phyloP scores from a whole-genome alignment of 495 filamentous ascomycete species.

The Talaromyces borbonicus region DNA sequence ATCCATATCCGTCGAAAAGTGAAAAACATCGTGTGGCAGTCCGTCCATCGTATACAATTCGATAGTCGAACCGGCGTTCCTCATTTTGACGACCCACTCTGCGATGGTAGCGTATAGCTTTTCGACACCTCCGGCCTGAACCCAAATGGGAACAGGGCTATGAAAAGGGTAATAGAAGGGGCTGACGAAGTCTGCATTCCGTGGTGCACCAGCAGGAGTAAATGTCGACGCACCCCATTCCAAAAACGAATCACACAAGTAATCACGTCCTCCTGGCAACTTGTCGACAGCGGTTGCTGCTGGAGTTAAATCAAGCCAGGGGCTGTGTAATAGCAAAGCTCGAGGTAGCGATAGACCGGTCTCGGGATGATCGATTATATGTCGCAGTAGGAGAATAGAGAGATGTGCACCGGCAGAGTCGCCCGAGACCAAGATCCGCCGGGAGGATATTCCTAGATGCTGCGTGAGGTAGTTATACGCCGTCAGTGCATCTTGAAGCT shows the following conservation, averaged over 20 bases:
- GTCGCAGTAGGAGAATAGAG: conserved; percentile 28
- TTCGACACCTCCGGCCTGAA: conserved; percentile 23
- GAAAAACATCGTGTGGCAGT: conserved; percentile 23
- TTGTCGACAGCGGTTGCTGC: neutral
- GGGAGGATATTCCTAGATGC: conserved; percentile 20
- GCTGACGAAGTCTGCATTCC: conserved; percentile 16
- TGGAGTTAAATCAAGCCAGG: conserved; percentile 19
- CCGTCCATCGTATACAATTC: conserved; percentile 15
- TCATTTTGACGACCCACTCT: conserved; percentile 20
- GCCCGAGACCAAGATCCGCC: conserved; percentile 30
- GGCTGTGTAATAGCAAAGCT: conserved; percentile 19
- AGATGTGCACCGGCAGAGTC: conserved; percentile 37
- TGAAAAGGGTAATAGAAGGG: conserved; percentile 17
- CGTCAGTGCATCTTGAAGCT: conserved; percentile 36
- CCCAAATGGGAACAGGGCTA: conserved; percentile 19
- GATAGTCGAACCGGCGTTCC: conserved; percentile 11
- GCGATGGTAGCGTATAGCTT: conserved; percentile 18
- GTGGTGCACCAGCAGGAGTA: conserved; percentile 4
- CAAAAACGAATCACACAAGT: conserved; percentile 13
- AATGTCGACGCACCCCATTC: conserved; percentile 22
- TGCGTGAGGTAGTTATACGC: conserved; percentile 28
- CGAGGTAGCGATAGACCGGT: conserved; percentile 7
- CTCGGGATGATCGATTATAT: conserved; percentile 11
- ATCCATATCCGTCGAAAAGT: conserved; percentile 15
- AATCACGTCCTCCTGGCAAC: conserved; percentile 22